These are phyloP conservation scores for Exophiala xenobiotica DNA, from an alignment of 2,329 filamentous ascomycete genomes.

Conservation along the genomic window DNA sequence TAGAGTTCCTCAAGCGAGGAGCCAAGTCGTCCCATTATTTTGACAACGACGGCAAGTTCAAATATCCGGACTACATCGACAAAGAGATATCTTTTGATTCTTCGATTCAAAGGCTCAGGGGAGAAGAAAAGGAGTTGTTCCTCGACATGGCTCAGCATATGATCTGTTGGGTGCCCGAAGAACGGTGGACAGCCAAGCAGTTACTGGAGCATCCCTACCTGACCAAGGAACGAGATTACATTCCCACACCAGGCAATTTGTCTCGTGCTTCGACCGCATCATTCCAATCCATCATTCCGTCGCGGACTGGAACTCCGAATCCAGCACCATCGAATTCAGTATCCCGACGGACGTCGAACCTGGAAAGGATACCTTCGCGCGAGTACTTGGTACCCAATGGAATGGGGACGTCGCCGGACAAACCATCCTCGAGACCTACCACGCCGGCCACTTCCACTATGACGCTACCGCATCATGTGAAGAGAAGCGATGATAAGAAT, in stretches of 20 bases:
- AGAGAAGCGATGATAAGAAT: conserved; percentile 2
- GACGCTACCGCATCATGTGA: conserved; percentile 1
- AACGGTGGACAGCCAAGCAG: conserved; percentile 39
- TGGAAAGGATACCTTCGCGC: background rate
- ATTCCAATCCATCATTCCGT: conserved; percentile 17
- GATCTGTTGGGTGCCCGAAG: conserved; percentile 38
- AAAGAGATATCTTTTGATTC: conserved; percentile 24
- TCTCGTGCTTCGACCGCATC: conserved; percentile 24
- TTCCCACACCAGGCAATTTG: conserved; percentile 13
- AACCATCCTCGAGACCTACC: background rate
- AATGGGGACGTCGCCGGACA: background rate
- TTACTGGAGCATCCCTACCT: conserved; percentile 40
- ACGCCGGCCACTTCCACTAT: background rate
- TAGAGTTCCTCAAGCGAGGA: conserved; percentile 37
- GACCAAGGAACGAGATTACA: conserved; percentile 25
- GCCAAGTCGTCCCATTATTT: conserved; percentile 35
- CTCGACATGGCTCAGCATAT: conserved; percentile 37
- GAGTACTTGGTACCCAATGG: background rate
- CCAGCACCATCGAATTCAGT: conserved; percentile 8
- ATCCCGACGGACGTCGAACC: conserved; percentile 5
- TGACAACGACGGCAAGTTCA: conserved; percentile 25
- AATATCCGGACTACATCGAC: conserved; percentile 23
- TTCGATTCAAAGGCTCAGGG: conserved; percentile 30
- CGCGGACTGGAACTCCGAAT: conserved; percentile 18
- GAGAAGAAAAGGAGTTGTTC: conserved; percentile 36